Evolutionary conservation across 495 filamentous ascomycete species (phyloP).

Genomic region (Aspergillus nidulans): DNA sequence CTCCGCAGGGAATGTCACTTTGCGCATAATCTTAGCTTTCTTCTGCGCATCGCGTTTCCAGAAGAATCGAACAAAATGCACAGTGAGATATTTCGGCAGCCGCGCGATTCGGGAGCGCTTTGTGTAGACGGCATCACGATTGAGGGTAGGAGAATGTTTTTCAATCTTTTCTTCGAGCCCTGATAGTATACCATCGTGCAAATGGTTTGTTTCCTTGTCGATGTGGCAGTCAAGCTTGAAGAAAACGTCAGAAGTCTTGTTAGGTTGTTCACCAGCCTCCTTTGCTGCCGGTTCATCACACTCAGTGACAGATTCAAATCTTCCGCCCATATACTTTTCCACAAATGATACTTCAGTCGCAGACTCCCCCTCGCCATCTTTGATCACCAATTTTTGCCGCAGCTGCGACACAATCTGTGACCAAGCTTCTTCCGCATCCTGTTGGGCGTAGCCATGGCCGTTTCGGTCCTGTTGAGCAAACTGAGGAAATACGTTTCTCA

Average conservation of each 20-base stretch:
- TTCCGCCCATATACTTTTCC: slow-evolving; percentile 83
- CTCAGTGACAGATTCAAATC: slow-evolving; percentile 68
- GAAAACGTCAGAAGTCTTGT: slow-evolving; percentile 65
- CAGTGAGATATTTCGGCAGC: slow-evolving; percentile 89
- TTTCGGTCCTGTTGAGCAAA: slow-evolving; percentile 82
- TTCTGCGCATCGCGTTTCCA: slow-evolving; percentile 93
- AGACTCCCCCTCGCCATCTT: slow-evolving; percentile 44
- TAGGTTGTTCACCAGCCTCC: slow-evolving; percentile 70
- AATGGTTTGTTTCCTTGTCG: slow-evolving; percentile 74
- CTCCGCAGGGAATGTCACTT: slow-evolving; percentile 92
- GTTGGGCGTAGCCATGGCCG: slow-evolving; percentile 83
- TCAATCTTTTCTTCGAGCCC: slow-evolving; percentile 85
- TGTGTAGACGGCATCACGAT: slow-evolving; percentile 75
- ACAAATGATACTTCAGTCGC: slow-evolving; percentile 64
- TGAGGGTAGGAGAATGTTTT: slow-evolving; percentile 77
- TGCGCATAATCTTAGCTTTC: slow-evolving; percentile 99
- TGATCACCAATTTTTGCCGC: slow-evolving; percentile 70
- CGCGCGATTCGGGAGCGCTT: slow-evolving; percentile 85
- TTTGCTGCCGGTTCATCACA: slow-evolving; percentile 78
- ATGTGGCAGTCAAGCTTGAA: slow-evolving; percentile 97
- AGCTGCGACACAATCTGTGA: slow-evolving; percentile 91
- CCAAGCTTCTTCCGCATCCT: slow-evolving; percentile 98
- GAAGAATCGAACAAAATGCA: slow-evolving; percentile 97
- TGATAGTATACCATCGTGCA: slow-evolving; percentile 78
- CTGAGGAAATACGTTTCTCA: slow-evolving; percentile 82